Base-by-base conservation (phyloP, 2,329 filamentous ascomycete genomes). In the Diaporthe batatas region DNA sequence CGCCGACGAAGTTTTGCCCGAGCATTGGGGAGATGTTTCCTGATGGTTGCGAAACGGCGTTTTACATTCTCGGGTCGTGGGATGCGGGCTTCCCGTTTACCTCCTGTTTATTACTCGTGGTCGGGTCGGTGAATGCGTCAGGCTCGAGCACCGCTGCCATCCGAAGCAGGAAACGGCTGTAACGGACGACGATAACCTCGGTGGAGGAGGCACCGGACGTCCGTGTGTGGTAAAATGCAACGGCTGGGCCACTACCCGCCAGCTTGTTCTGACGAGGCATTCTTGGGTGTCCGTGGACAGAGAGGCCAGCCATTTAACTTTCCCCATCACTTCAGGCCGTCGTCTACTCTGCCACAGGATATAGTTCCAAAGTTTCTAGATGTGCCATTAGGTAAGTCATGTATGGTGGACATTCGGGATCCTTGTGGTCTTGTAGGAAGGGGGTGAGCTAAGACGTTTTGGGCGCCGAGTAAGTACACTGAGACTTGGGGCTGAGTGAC, bases 31-130 rank as follows among this genome's bases (percentile, higher is more conserved):
- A 34, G 32, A 39, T 21, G 47, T 67, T 53, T 67, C 14, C 32
- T 53, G 62, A 25, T 39, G 14, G 32, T 53, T 53, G 21, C 62
- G 47, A 67, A 67, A 53, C 62, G 23, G 29, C 23, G 44, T 65
- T 64, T 65, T 53, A 36, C 62, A 36, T 53, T 14, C 62, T 67
- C 47, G 62, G 62, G 44, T 39, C 21, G 23, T 39, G 32, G 7
- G 25, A 49, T 34, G 8, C 25, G 34, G 11, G 34, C 23, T 12
- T 32, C 10, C 32, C 29, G 7, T 23, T 51, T 18, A 12, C 32
- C 32, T 25, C 32, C 8, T n/a, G 29, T 36, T n/a, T 36, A 12
- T 11, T 11, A 16, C 29, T 29, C 29, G 29, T 29, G 29, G 2
- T 29, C 16, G 12, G 16, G 44, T 65, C 62, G 62, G 47, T 21